Conservation (phyloP, 2,329 filamentous ascomycete species). For the Basipetospora chlamydospora region DNA sequence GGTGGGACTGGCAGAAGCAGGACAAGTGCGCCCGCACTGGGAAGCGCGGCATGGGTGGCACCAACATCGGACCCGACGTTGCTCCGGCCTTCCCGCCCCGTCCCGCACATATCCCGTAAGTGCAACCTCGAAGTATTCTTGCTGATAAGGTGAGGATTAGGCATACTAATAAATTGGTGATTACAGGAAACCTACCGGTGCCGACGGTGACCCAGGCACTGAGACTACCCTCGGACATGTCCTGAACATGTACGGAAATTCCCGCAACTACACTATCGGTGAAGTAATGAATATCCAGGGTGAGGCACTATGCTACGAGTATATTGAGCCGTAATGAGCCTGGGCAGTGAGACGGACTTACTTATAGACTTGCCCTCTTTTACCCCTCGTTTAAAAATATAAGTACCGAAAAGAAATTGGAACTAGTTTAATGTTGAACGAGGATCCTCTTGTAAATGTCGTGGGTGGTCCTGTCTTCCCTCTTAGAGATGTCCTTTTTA, state of each 20-base stretch:
- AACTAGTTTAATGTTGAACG: too few species aligned
- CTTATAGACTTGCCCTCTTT: too few species aligned
- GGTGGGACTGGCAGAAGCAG: slow-evolving; percentile 12
- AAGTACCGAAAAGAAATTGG: too few species aligned
- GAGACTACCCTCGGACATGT: slow-evolving; percentile 13
- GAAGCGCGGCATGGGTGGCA: not conserved
- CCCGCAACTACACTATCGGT: slow-evolving; percentile 11
- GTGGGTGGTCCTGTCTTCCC: too few species aligned
- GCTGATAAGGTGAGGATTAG: too few species aligned
- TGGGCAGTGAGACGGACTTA: too few species aligned
- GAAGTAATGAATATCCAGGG: slow-evolving; percentile 16
- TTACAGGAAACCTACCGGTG: not conserved
- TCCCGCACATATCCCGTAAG: not conserved
- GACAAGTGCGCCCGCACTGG: slow-evolving; percentile 5
- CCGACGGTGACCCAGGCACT: slow-evolving; percentile 10
- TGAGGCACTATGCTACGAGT: slow-evolving; percentile 13
- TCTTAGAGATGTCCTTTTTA: too few species aligned
- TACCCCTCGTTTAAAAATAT: too few species aligned
- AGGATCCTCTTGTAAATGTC: too few species aligned
- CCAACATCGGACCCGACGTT: not conserved
- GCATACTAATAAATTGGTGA: too few species aligned
- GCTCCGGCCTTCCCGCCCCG: not conserved
- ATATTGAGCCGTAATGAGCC: slow-evolving; percentile 14
- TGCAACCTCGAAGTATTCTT: not conserved
- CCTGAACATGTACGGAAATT: slow-evolving; percentile 14